Evolutionary conservation across 164 flowering plant genomes (phyloP).

Genomic region (Buxus sempervirens): DNA sequence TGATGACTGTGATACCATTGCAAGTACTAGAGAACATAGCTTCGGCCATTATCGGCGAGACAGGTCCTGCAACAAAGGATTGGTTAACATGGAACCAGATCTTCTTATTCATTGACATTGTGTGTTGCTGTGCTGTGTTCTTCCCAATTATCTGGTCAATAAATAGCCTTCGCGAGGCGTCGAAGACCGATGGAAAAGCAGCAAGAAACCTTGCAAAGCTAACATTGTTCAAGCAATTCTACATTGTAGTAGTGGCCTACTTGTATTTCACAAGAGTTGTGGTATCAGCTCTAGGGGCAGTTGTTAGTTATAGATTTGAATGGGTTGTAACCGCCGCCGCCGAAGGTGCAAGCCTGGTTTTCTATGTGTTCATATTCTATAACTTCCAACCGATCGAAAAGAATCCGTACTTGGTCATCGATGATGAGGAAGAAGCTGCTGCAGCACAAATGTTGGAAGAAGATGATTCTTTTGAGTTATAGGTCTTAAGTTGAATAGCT

Average conservation of each 20-base stretch:
- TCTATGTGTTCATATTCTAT: conserved; percentile 28
- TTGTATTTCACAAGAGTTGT: conserved; percentile 40
- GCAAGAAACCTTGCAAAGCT: conserved; percentile 35
- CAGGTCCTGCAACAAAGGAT: conserved; percentile 32
- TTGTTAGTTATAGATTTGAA: conserved; percentile 18
- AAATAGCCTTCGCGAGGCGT: conserved; percentile 30
- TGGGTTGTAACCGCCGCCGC: conserved; percentile 21
- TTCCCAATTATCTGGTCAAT: conserved; percentile 50
- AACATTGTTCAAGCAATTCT: conserved; percentile 38
- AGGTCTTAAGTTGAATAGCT: too few relatives aligned
- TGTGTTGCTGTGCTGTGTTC: conserved; percentile 35
- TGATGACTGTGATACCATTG: conserved; percentile 38
- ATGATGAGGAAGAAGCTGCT: conserved; percentile 31
- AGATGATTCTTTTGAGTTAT: conserved; percentile 35
- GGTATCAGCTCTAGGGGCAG: conserved; percentile 19
- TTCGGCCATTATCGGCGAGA: conserved; percentile 26
- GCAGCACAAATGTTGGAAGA: conserved; percentile 28
- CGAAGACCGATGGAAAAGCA: conserved; percentile 44
- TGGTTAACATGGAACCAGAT: conserved; percentile 44
- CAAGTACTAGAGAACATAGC: conserved; percentile 45
- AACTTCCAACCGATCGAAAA: conserved; percentile 31
- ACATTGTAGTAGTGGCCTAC: conserved; percentile 31
- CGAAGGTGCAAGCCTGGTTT: conserved; percentile 32
- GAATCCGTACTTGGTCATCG: conserved; percentile 34
- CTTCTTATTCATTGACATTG: conserved; percentile 31